Conservation (phyloP, 2,329 filamentous ascomycete genomes). For the Colletotrichum magnum region DNA sequence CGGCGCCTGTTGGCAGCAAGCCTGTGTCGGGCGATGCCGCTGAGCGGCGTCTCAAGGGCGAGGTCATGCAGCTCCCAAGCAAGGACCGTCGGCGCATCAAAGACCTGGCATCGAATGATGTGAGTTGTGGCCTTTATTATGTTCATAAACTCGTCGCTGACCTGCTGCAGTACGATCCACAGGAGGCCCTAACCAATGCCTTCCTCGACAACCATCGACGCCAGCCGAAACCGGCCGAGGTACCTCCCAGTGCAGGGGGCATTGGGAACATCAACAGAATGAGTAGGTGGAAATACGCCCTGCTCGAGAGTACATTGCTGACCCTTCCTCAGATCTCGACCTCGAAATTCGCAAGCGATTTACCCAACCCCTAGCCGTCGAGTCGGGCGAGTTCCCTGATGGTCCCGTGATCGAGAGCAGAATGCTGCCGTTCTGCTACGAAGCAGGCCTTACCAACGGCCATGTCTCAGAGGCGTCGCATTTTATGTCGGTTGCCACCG, state of each 20-base stretch:
- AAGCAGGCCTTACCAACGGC: constrained; percentile 72
- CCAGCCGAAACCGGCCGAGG: constrained; percentile 66
- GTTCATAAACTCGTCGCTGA: constrained; percentile 43
- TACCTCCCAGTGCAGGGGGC: constrained; percentile 78
- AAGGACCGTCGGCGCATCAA: constrained; percentile 77
- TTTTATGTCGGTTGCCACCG: constrained; percentile 75
- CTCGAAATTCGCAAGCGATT: constrained; percentile 78
- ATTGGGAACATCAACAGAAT: constrained; percentile 75
- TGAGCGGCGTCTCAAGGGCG: constrained; percentile 75
- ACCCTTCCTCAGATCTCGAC: constrained; percentile 67
- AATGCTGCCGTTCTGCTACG: constrained; percentile 79
- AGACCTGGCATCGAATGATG: constrained; percentile 63
- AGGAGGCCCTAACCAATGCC: constrained; percentile 66
- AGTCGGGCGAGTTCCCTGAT: constrained; percentile 80
- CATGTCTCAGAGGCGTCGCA: constrained; percentile 73
- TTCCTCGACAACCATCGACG: constrained; percentile 67
- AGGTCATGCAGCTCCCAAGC: constrained; percentile 79
- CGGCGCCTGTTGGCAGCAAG: constrained; percentile 69
- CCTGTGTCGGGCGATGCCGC: constrained; percentile 75
- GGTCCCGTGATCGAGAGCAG: constrained; percentile 72
- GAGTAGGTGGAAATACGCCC: constrained; percentile 67
- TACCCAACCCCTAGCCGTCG: constrained; percentile 73
- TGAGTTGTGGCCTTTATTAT: constrained; percentile 5
- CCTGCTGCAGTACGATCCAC: constrained; percentile 64
- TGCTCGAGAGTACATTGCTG: neutral